phyloP scores from a whole-genome alignment of 257 asterid genomes.

The Solanum ossicruentum region DNA sequence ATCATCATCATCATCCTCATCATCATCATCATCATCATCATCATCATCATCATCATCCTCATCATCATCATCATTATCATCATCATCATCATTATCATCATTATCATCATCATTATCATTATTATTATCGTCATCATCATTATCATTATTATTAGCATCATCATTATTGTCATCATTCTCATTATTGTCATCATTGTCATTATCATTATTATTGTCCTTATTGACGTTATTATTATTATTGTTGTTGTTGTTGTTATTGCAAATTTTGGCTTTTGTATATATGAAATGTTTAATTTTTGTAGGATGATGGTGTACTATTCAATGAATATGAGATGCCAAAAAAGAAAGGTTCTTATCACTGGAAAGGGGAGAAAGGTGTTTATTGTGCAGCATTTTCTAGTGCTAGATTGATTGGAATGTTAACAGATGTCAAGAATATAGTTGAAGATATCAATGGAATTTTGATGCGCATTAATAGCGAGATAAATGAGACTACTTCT shows the following conservation, averaged over 20 bases:
- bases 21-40: rapidly evolving
- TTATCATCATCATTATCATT: too few relatives aligned
- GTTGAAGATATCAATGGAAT: slow-evolving; percentile 18
- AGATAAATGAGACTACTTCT: too few relatives aligned
- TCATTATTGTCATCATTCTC: too few relatives aligned
- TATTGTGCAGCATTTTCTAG: slow-evolving; percentile 45
- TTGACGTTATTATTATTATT: too few relatives aligned
- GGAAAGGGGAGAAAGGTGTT: slow-evolving; percentile 47
- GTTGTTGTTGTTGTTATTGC: too few relatives aligned
- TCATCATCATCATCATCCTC: too few relatives aligned
- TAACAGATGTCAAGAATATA: slow-evolving; percentile 28
- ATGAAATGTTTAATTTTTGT: background rate
- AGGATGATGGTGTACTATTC: slow-evolving; percentile 36
- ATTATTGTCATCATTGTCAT: too few relatives aligned
- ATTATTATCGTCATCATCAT: rapidly evolving
- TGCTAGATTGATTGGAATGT: slow-evolving; percentile 27
- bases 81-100: too few relatives aligned
- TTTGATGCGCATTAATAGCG: background rate
- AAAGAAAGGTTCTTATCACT: slow-evolving; percentile 8
- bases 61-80: too few relatives aligned
- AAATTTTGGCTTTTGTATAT: background rate
- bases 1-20: rapidly evolving
- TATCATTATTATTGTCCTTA: too few relatives aligned
- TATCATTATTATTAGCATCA: too few relatives aligned
- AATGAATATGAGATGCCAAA: slow-evolving; percentile 43